phyloP scores from a whole-genome alignment of 2,329 filamentous ascomycete genomes.

The Talaromyces piceae region DNA sequence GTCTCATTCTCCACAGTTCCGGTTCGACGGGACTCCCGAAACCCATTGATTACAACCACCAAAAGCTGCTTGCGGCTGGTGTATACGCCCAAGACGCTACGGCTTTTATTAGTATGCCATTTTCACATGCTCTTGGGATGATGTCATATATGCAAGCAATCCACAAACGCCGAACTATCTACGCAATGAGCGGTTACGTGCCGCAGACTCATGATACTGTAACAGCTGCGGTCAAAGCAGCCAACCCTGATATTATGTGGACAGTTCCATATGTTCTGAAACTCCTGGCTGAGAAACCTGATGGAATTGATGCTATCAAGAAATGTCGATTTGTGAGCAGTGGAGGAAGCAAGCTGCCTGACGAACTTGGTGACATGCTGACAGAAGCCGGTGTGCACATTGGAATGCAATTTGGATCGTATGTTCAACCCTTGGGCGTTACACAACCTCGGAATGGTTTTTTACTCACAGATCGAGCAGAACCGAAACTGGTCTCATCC shows the following conservation, averaged over 20 bases:
- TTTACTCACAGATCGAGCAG: neutral
- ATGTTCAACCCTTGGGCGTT: neutral
- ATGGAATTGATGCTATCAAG: neutral
- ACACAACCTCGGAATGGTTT: neutral
- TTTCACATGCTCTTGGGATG: neutral
- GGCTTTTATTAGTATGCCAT: neutral
- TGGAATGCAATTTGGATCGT: slow-evolving; percentile 3
- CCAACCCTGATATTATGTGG: neutral
- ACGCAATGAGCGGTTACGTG: neutral
- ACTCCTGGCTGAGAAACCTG: neutral
- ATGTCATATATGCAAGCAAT: neutral
- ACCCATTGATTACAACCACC: neutral
- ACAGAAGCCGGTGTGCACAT: neutral
- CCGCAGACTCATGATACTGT: neutral
- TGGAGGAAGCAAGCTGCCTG: neutral
- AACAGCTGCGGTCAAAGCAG: neutral
- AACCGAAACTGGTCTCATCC: slow-evolving; percentile 3
- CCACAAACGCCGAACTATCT: neutral
- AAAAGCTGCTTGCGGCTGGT: neutral
- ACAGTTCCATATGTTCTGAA: neutral
- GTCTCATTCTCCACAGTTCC: slow-evolving; percentile 1
- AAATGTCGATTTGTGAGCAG: neutral
- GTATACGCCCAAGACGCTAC: neutral
- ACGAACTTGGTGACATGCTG: neutral
- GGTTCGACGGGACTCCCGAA: slow-evolving; percentile 5